These are phyloP conservation scores for Hippophae gyantsensis DNA, from an alignment of 306 rosid genomes.

Conservation along the genomic window DNA sequence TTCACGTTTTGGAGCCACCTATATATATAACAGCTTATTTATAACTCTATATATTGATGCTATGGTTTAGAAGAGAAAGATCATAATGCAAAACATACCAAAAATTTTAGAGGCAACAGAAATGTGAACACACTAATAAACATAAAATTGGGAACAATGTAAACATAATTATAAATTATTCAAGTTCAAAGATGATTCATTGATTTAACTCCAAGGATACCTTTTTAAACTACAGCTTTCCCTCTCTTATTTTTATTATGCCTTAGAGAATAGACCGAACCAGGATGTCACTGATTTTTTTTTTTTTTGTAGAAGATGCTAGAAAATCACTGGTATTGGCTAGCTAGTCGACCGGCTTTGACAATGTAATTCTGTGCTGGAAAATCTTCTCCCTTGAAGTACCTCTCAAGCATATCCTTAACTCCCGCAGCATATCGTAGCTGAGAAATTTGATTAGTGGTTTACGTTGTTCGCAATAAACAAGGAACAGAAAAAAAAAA, in stretches of 20 bases:
- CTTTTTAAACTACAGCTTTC: not conserved
- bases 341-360: conserved; percentile 77
- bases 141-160: too few species aligned
- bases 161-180: too few species aligned
- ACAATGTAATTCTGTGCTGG: conserved; percentile 90
- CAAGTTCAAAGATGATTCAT: too few species aligned
- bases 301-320: not conserved
- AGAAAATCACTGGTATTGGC: conserved; percentile 60
- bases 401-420: conserved; percentile 86
- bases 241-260: conserved; percentile 12
- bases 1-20: too few species aligned
- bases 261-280: conserved; percentile 6
- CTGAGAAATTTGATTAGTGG: conserved; percentile 24
- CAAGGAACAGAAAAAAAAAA: not conserved
- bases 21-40: too few species aligned
- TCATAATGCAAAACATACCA: too few species aligned
- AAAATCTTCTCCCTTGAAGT: conserved; percentile 86
- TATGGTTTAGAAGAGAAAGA: too few species aligned
- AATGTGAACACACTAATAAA: too few species aligned
- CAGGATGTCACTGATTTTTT: not conserved
- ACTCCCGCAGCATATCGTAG: conserved; percentile 84
- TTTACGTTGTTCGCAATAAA: conserved; percentile 10
- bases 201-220: too few species aligned
- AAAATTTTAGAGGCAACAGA: too few species aligned
- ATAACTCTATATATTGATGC: too few species aligned